Conservation (phyloP, 202 grass and related monocot genomes). For the Bolboschoenoplectus hybrid region DNA sequence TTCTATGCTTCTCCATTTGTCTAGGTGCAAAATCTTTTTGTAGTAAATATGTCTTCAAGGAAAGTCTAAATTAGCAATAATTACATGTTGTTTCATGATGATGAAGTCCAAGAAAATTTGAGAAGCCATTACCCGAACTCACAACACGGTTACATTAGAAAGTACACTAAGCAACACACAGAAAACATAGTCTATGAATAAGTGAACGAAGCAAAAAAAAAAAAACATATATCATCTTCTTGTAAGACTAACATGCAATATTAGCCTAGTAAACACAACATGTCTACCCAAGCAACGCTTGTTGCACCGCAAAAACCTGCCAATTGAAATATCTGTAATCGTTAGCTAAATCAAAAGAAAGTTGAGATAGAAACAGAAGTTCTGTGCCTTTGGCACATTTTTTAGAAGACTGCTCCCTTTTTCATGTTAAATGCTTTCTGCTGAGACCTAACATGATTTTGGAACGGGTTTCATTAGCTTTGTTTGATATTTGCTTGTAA, state of each 20-base stretch:
- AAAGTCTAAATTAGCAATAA: neutral
- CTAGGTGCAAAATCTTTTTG: neutral
- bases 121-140: neutral
- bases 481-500: too few species aligned
- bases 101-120: neutral
- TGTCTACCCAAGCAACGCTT: neutral
- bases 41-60: neutral
- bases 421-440: too few species aligned
- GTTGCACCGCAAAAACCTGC: neutral
- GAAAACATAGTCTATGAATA: neutral
- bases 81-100: neutral
- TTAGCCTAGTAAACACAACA: conserved; percentile 30
- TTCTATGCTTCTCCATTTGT: neutral
- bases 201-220: neutral
- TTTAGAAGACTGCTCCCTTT: neutral
- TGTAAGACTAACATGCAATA: conserved; percentile 26
- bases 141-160: neutral
- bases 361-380: neutral
- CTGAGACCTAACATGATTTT: too few species aligned
- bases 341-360: neutral
- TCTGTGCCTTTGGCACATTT: neutral
- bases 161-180: conserved; percentile 23
- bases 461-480: too few species aligned
- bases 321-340: neutral
- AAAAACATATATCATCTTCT: neutral